phyloP scores from a whole-genome alignment of 768 basidiomycete genomes.

The Phaffia australis region DNA sequence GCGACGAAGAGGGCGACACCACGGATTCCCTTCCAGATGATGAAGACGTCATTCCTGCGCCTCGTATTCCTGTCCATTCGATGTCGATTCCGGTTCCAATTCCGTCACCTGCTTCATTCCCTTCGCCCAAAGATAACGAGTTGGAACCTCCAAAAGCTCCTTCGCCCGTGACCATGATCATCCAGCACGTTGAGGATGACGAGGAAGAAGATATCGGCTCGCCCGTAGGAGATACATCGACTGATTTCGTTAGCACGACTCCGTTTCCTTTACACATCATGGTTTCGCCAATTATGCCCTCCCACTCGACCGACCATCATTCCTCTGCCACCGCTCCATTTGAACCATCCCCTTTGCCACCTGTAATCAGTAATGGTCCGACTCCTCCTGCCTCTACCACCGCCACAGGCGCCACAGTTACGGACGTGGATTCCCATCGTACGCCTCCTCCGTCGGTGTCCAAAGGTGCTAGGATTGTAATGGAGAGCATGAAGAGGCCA shows the following conservation, averaged over 20 bases:
- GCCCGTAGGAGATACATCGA: no score
- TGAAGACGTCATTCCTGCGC: conserved; percentile 14
- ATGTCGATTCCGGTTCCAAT: no score
- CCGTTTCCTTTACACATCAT: not conserved
- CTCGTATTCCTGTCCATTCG: no score
- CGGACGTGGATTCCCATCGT: not conserved
- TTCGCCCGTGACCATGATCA: not conserved
- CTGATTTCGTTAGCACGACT: conserved; percentile 1
- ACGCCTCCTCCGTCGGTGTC: conserved; percentile 2
- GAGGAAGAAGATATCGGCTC: no score
- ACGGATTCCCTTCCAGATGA: conserved; percentile 25
- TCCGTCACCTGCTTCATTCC: no score
- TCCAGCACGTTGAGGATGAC: not conserved
- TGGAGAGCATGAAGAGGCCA: not conserved
- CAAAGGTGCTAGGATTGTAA: not conserved
- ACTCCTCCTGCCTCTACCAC: not conserved
- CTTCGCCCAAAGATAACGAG: no score
- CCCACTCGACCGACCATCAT: not conserved
- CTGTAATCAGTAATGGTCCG: not conserved
- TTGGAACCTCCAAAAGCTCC: not conserved
- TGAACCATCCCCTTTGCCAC: conserved; percentile 2
- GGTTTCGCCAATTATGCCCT: not conserved
- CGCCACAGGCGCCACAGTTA: not conserved
- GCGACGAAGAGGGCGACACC: conserved; percentile 25
- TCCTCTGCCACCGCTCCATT: not conserved